Conservation (phyloP, 129 eudicot species). For the Heracleum sosnowskyi region DNA sequence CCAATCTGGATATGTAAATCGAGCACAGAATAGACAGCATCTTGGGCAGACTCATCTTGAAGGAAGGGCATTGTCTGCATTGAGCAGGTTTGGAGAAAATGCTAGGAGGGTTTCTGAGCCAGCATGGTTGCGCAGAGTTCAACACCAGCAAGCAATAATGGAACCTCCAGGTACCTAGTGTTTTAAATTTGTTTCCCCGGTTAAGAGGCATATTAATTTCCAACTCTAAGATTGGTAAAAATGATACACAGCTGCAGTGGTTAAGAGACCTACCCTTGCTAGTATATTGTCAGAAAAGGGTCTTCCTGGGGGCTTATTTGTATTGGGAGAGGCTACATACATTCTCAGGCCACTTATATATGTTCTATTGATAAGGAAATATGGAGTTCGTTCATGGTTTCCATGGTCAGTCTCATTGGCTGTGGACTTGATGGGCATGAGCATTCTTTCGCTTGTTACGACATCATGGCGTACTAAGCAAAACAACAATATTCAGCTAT, state of each 20-base stretch:
- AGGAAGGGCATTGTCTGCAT: slow-evolving; percentile 82
- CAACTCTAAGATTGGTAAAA: slow-evolving; percentile 1
- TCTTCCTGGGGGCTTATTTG: slow-evolving; percentile 53
- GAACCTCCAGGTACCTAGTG: slow-evolving; percentile 47
- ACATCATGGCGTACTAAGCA: slow-evolving; percentile 19
- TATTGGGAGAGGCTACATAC: slow-evolving; percentile 64
- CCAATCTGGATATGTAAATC: slow-evolving; percentile 19
- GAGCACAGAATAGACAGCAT: slow-evolving; percentile 27
- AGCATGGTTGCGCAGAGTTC: slow-evolving; percentile 59
- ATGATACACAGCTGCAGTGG: slow-evolving; percentile 28
- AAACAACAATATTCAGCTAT: slow-evolving; percentile 26
- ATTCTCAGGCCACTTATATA: slow-evolving; percentile 74
- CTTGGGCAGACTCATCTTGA: slow-evolving; percentile 38
- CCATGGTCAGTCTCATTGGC: slow-evolving; percentile 70
- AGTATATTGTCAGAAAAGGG: slow-evolving; percentile 74
- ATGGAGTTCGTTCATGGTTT: slow-evolving; percentile 76
- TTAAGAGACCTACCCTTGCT: slow-evolving; percentile 49
- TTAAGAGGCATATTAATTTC: not conserved
- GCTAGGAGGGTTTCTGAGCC: slow-evolving; percentile 64
- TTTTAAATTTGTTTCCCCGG: not conserved
- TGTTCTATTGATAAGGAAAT: slow-evolving; percentile 77
- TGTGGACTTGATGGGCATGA: slow-evolving; percentile 58
- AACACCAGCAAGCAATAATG: slow-evolving; percentile 57
- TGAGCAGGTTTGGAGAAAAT: slow-evolving; percentile 69
- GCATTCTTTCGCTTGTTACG: slow-evolving; percentile 34